Base-by-base conservation (phyloP, 108 stramenopile species). In the Cyclotella distinguenda region DNA sequence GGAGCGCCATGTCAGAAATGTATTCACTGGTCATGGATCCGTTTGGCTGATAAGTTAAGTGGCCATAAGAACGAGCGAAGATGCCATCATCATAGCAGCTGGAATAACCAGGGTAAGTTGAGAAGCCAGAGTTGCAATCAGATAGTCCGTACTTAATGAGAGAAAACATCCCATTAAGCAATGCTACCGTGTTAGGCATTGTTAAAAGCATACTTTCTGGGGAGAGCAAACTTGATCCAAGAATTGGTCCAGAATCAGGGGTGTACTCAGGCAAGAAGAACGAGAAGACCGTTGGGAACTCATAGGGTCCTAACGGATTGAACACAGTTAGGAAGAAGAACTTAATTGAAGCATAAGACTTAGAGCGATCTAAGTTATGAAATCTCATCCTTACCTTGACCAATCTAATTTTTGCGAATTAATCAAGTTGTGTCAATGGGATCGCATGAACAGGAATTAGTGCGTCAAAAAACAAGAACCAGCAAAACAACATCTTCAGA, bases 131-230 rank as follows among this genome's bases (percentile, higher is more conserved):
- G 49, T 80, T 46, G 33, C 80, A 81, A n/a, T 66, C 50, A 0
- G 76, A 46, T 6, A 86, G 54, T 25, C 85, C 85, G 65, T 79
- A 79, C 39, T 70, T 70, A 16, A 84, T 81, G 36, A 86, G 18
- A 32, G 42, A 42, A n/a, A 64, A 58, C 65, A 86, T 35, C 9
- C 82, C 82, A 63, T 86, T 83, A 38, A 81, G 27, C 0, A 79
- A 27, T 18, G 46, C 73, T 8, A 84, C 35, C 1, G 62, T 47
- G 13, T 45, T 69, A 6, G 85, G 82, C 68, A 67, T 74, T 34
- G 67, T 66, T 12, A 83, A 10, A 13, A 84, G 23, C 73, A 70
- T 45, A 39, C 67, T 33, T 52, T 86, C 80, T n/a, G 85, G 85
- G 1, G 78, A 49, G 9, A 66, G 44, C 15, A 84, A 54, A 13